These are phyloP conservation scores for Cyclotella atomus DNA, from an alignment of 108 stramenopile genomes.

Conservation along the genomic window DNA sequence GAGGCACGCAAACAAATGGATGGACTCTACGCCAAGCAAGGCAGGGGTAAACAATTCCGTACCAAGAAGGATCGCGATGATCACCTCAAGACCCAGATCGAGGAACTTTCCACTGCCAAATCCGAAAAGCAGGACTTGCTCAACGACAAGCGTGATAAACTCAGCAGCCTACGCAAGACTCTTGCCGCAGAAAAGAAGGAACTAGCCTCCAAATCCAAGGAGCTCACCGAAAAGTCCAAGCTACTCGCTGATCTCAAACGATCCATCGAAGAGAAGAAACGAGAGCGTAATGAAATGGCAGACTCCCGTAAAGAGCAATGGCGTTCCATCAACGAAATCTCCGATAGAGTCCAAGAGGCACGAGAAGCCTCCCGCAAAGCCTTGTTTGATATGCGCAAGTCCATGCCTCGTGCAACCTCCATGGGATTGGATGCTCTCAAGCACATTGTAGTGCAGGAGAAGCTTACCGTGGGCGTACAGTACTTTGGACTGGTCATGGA, in stretches of 20 bases:
- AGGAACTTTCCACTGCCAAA: slow-evolving; percentile 61
- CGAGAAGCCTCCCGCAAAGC: slow-evolving; percentile 61
- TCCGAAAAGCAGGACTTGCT: slow-evolving; percentile 66
- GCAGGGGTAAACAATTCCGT: slow-evolving; percentile 87
- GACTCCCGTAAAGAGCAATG: slow-evolving; percentile 82
- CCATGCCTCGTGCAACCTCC: slow-evolving; percentile 89
- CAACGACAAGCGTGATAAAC: slow-evolving; percentile 58
- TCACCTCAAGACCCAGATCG: slow-evolving; percentile 67
- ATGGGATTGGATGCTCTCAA: slow-evolving; percentile 85
- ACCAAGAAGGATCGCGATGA: slow-evolving; percentile 87
- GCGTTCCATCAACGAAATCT: slow-evolving; percentile 67
- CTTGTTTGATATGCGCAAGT: slow-evolving; percentile 66
- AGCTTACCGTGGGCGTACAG: slow-evolving; percentile 65
- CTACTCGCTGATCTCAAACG: slow-evolving; percentile 57
- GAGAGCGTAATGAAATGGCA: slow-evolving; percentile 65
- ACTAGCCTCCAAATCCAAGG: slow-evolving; percentile 49
- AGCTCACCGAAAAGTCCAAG: slow-evolving; percentile 56
- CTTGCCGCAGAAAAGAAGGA: slow-evolving; percentile 38
- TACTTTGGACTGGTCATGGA: slow-evolving; percentile 95
- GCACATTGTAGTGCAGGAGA: slow-evolving; percentile 78
- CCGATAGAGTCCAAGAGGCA: slow-evolving; percentile 70
- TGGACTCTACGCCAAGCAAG: slow-evolving; percentile 91
- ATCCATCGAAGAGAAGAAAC: slow-evolving; percentile 71
- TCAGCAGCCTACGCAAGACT: slow-evolving; percentile 65
- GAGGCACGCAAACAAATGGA: slow-evolving; percentile 70